These are phyloP conservation scores for Crassisporium funariophilum DNA, from an alignment of 768 basidiomycete genomes.

Conservation along the genomic window DNA sequence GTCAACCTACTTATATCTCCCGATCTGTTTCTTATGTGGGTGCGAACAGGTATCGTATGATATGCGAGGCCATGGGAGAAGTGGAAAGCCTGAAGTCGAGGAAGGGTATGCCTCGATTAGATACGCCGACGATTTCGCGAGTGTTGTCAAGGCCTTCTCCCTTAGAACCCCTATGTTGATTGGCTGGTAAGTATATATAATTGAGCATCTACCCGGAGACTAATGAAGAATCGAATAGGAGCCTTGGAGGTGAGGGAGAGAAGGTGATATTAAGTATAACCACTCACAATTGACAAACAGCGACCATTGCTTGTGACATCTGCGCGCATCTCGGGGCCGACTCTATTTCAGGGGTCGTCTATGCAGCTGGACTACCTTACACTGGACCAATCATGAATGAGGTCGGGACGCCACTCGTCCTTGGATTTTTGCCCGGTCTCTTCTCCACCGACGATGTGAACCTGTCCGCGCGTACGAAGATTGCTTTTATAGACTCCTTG, in stretches of 20 bases:
- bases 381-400: slow-evolving; percentile 21
- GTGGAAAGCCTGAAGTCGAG: slow-evolving; percentile 30
- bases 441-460: slow-evolving; percentile 22
- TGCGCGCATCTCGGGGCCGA: slow-evolving; percentile 25
- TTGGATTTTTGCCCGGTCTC: slow-evolving; percentile 23
- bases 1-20: background rate
- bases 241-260: slow-evolving; percentile 28
- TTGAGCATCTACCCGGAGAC: background rate
- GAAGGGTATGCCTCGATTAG: slow-evolving; percentile 29
- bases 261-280: background rate
- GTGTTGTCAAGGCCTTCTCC: slow-evolving; percentile 31
- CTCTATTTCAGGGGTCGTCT: slow-evolving; percentile 31
- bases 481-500: slow-evolving; percentile 26
- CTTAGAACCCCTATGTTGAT: slow-evolving; percentile 30
- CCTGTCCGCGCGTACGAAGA: slow-evolving; percentile 18
- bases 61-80: slow-evolving; percentile 35
- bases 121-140: slow-evolving; percentile 35
- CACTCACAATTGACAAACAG: slow-evolving; percentile 14
- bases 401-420: slow-evolving; percentile 23
- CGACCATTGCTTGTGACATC: slow-evolving; percentile 30
- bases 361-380: slow-evolving; percentile 28
- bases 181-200: slow-evolving; percentile 30
- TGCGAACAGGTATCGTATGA: slow-evolving; percentile 35
- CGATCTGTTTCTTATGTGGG: background rate
- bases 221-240: slow-evolving; percentile 20